These are phyloP conservation scores for Pleurotus citrinopileatus DNA, from an alignment of 768 basidiomycete species.

Conservation along the genomic window DNA sequence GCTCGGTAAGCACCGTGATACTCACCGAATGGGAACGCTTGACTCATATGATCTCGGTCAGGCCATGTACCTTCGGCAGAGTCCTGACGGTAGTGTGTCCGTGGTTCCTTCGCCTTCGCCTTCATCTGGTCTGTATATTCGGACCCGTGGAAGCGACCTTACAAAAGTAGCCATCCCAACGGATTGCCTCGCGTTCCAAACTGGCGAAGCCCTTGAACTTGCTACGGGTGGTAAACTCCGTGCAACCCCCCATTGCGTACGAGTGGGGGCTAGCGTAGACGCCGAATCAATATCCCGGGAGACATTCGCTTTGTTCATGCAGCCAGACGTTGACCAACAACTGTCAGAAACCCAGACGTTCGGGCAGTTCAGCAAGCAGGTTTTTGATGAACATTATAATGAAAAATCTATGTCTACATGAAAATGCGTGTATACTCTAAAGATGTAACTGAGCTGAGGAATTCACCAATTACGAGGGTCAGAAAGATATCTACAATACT, in stretches of 20 bases:
- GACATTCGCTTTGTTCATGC: conserved; percentile 88
- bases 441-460: conserved; percentile 4
- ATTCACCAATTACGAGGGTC: not conserved
- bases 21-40: not conserved
- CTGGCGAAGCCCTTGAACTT: conserved; percentile 91
- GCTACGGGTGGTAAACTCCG: conserved; percentile 78
- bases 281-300: conserved; percentile 66
- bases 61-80: conserved; percentile 81
- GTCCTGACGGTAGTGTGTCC: conserved; percentile 33
- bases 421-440: conserved; percentile 16
- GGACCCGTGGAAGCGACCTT: conserved; percentile 73
- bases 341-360: conserved; percentile 76
- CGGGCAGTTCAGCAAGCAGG: conserved; percentile 84
- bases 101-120: conserved; percentile 68
- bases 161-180: conserved; percentile 84
- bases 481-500: not conserved
- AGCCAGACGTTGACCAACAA: conserved; percentile 78
- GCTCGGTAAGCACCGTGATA: conserved; percentile 53
- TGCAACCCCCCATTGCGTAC: conserved; percentile 95
- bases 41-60: conserved; percentile 21
- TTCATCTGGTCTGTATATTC: conserved; percentile 87
- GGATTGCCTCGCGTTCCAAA: conserved; percentile 92
- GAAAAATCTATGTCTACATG: conserved; percentile 22
- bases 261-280: conserved; percentile 52
- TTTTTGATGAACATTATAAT: conserved; percentile 61